These are phyloP conservation scores for Erythrobasidium hasegawianum DNA, from an alignment of 1,284 basidiomycete genomes.

Conservation along the genomic window DNA sequence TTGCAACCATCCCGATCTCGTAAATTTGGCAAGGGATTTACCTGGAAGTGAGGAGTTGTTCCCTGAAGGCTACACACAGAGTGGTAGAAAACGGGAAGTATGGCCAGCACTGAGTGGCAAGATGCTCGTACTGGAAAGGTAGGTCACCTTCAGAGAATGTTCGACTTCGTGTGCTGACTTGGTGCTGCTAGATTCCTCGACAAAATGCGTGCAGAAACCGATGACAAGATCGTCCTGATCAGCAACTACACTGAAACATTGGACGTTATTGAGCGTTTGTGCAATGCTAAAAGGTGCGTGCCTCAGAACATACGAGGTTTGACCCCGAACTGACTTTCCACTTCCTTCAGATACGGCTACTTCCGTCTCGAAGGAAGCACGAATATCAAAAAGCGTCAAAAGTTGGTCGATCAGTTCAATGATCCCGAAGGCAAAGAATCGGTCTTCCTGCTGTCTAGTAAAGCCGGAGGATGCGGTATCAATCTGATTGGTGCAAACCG, in stretches of 20 bases:
- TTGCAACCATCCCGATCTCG: slow-evolving; percentile 93
- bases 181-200: slow-evolving; percentile 67
- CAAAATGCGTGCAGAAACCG: slow-evolving; percentile 71
- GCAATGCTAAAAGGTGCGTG: slow-evolving; percentile 71
- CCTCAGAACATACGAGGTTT: neutral
- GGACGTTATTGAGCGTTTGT: slow-evolving; percentile 85
- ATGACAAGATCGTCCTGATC: slow-evolving; percentile 97
- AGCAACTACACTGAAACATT: slow-evolving; percentile 98
- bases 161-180: neutral
- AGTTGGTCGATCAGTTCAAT: slow-evolving; percentile 96
- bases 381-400: slow-evolving; percentile 90
- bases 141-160: slow-evolving; percentile 36
- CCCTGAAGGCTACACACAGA: slow-evolving; percentile 72
- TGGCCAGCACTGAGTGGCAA: slow-evolving; percentile 66
- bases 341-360: slow-evolving; percentile 70
- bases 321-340: neutral
- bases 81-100: slow-evolving; percentile 44
- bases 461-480: slow-evolving; percentile 97
- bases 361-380: slow-evolving; percentile 92
- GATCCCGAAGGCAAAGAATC: slow-evolving; percentile 92
- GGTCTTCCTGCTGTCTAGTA: slow-evolving; percentile 90
- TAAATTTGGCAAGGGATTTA: slow-evolving; percentile 71
- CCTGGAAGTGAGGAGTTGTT: slow-evolving; percentile 77
- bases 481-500: slow-evolving; percentile 97
- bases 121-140: slow-evolving; percentile 91